Evolutionary conservation across 2,329 filamentous ascomycete species (phyloP).

Genomic region (Fusarium nurragi): DNA sequence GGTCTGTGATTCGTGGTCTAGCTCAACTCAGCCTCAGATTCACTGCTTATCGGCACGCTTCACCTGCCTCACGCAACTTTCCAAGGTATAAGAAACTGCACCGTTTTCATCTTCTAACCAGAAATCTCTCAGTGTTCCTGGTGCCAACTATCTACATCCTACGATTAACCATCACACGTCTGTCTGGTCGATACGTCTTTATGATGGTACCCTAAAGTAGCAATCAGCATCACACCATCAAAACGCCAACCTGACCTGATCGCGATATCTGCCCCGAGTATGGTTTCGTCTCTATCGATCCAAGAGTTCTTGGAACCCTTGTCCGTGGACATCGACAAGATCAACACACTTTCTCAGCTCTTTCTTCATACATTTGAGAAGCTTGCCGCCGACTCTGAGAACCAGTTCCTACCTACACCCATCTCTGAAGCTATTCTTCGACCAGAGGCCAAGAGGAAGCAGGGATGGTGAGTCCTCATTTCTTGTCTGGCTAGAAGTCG

Average conservation of each 20-base stretch:
- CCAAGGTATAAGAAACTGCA: neutral
- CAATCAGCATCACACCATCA: neutral
- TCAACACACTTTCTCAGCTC: constrained; percentile 58
- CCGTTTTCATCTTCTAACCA: neutral
- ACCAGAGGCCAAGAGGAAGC: constrained; percentile 54
- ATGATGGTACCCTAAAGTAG: constrained; percentile 28
- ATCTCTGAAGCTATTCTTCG: constrained; percentile 68
- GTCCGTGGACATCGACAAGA: constrained; percentile 56
- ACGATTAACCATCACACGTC: neutral
- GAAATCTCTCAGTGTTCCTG: neutral
- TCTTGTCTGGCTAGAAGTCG: neutral
- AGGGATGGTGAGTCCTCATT: constrained; percentile 59
- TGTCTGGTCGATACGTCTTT: constrained; percentile 5
- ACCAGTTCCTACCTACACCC: constrained; percentile 69
- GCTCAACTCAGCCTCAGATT: constrained; percentile 7
- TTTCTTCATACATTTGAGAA: constrained; percentile 59
- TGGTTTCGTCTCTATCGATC: constrained; percentile 39
- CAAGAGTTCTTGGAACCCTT: constrained; percentile 63
- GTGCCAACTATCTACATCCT: neutral
- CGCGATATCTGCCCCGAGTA: neutral
- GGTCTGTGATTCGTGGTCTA: constrained; percentile 13
- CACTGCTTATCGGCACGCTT: constrained; percentile 1
- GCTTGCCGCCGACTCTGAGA: constrained; percentile 61
- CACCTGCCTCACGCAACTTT: neutral
- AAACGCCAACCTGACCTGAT: neutral